Evolutionary conservation across 306 rosid genomes (phyloP).

Genomic region (Cicer chorassanicum): DNA sequence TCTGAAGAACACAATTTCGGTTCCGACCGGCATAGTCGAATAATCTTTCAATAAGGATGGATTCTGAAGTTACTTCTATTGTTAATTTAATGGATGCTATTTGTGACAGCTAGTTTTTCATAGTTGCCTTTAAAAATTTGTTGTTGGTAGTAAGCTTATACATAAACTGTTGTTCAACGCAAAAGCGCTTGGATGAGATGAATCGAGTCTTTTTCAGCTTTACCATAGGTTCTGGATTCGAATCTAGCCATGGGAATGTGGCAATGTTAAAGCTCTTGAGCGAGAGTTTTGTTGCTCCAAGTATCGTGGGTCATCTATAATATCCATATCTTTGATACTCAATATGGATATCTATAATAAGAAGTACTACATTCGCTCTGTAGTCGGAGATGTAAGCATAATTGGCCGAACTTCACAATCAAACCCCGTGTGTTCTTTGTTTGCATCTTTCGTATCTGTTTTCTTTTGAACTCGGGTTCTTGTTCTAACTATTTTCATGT

Average conservation of each 20-base stretch:
- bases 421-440: no score
- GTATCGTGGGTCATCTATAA: not conserved
- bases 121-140: constrained; percentile 1
- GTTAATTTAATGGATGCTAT: constrained; percentile 16
- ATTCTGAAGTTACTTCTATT: constrained; percentile 27
- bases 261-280: no score
- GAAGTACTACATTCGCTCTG: no score
- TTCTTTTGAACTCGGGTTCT: no score
- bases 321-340: not conserved
- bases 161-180: no score
- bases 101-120: constrained; percentile 5
- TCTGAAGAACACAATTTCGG: constrained; percentile 32
- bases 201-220: no score
- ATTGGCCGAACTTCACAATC: no score
- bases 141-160: not conserved
- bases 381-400: no score
- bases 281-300: not conserved
- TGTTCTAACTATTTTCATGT: not conserved
- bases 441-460: no score
- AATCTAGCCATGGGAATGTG: no score
- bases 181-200: no score
- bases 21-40: constrained; percentile 23
- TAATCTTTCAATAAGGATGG: constrained; percentile 21
- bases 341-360: not conserved
- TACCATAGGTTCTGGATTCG: no score